Conservation (phyloP, 2,329 filamentous ascomycete genomes). For the Pseudopyricularia javanii region DNA sequence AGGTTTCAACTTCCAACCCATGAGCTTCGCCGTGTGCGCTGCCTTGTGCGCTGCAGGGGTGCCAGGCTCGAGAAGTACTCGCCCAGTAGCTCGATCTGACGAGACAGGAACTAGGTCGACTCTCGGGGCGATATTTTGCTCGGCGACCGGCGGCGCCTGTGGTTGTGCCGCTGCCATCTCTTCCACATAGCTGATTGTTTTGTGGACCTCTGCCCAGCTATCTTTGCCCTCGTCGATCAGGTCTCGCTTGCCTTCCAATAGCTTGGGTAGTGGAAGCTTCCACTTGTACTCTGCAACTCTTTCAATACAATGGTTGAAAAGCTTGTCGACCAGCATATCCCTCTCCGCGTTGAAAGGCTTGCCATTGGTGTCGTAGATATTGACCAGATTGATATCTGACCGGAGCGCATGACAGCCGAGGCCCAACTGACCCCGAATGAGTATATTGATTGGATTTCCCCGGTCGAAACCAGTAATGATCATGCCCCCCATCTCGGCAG, state of each 20-base stretch:
- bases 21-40: slow-evolving; percentile 61
- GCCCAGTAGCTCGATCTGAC: slow-evolving; percentile 58
- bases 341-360: slow-evolving; percentile 63
- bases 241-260: slow-evolving; percentile 71
- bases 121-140: slow-evolving; percentile 39
- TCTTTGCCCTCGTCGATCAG: slow-evolving; percentile 77
- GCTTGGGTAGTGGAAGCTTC: slow-evolving; percentile 55
- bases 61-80: slow-evolving; percentile 58
- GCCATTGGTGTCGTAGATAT: slow-evolving; percentile 78
- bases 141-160: slow-evolving; percentile 37
- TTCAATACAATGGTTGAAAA: slow-evolving; percentile 92
- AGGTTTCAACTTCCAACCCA: slow-evolving; percentile 70
- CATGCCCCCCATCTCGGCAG: slow-evolving; percentile 94
- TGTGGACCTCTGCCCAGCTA: slow-evolving; percentile 53
- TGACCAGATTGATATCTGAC: slow-evolving; percentile 46
- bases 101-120: slow-evolving; percentile 50
- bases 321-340: slow-evolving; percentile 74
- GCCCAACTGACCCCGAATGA: slow-evolving; percentile 81
- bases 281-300: slow-evolving; percentile 84
- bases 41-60: slow-evolving; percentile 60
- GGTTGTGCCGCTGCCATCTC: slow-evolving; percentile 52
- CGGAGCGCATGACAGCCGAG: slow-evolving; percentile 75
- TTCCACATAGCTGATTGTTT: slow-evolving; percentile 63
- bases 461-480: slow-evolving; percentile 95
- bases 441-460: slow-evolving; percentile 84